phyloP scores from a whole-genome alignment of 495 filamentous ascomycete genomes.

The Neurospora sublineolata region DNA sequence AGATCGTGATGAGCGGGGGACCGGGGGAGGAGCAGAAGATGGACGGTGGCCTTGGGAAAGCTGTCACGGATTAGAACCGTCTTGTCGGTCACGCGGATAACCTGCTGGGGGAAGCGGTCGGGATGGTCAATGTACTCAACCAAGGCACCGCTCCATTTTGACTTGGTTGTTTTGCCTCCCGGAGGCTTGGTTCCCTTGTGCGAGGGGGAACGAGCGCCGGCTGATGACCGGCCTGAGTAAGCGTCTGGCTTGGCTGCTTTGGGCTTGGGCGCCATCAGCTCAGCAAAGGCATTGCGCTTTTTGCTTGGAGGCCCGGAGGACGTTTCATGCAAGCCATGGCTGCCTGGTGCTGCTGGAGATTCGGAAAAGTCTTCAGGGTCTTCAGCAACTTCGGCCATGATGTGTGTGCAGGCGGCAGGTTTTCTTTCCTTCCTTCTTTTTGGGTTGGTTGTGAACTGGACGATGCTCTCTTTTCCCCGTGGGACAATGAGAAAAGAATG shows the following conservation, averaged over 20 bases:
- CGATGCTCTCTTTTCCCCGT: not conserved
- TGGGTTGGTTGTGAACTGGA: not conserved
- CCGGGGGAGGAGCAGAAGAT: slow-evolving; percentile 78
- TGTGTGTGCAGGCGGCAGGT: not conserved
- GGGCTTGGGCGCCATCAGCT: slow-evolving; percentile 54
- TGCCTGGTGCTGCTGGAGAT: slow-evolving; percentile 8
- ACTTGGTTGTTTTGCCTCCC: slow-evolving; percentile 20
- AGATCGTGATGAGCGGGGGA: slow-evolving; percentile 45
- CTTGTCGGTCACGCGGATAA: slow-evolving; percentile 57
- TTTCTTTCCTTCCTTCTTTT: not conserved
- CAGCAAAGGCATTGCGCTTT: slow-evolving; percentile 36
- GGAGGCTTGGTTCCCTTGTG: slow-evolving; percentile 8
- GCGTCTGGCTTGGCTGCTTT: slow-evolving; percentile 25
- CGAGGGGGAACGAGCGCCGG: slow-evolving; percentile 4
- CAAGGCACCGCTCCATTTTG: slow-evolving; percentile 49
- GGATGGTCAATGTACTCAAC: slow-evolving; percentile 62
- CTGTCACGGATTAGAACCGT: slow-evolving; percentile 76
- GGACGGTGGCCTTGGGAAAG: slow-evolving; percentile 75
- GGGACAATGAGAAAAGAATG: not conserved
- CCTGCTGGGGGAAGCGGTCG: slow-evolving; percentile 45
- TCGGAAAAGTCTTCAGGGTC: slow-evolving; percentile 5
- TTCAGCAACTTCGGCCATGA: slow-evolving; percentile 13
- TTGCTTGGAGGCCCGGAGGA: not conserved
- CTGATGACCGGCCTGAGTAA: not conserved
- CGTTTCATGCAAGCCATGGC: not conserved